phyloP scores from a whole-genome alignment of 495 filamentous ascomycete species.

The Penicillium canariense region DNA sequence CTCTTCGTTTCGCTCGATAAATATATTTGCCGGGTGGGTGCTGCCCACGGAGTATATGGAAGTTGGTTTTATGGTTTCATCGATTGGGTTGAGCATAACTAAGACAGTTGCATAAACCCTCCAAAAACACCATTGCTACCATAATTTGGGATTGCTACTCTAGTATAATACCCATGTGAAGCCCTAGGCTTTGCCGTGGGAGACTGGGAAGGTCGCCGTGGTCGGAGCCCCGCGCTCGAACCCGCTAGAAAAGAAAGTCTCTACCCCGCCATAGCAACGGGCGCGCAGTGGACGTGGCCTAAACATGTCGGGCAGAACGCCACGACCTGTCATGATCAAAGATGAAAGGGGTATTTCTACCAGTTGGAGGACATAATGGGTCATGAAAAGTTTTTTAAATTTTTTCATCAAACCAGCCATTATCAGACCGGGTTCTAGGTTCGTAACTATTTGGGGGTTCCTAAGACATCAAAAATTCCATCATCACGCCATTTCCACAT shows the following conservation, averaged over 20 bases:
- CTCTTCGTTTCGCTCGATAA: no score
- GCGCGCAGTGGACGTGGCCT: background rate
- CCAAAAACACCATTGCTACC: no score
- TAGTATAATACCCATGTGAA: no score
- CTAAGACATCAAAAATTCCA: slow-evolving; percentile 40
- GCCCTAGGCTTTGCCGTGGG: no score
- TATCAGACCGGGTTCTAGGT: slow-evolving; percentile 25
- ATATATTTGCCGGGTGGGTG: no score
- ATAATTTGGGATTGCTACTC: no score
- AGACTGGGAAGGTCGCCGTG: background rate
- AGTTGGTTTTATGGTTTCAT: no score
- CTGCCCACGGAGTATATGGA: no score
- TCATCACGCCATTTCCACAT: slow-evolving; percentile 42
- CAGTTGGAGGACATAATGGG: slow-evolving; percentile 2
- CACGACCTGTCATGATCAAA: background rate
- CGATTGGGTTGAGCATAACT: no score
- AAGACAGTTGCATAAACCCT: no score
- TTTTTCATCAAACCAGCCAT: slow-evolving; percentile 31
- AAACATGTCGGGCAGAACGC: background rate
- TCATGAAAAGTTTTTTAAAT: slow-evolving; percentile 32
- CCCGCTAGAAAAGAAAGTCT: background rate
- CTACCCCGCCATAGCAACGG: background rate
- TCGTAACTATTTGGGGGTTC: slow-evolving; percentile 29
- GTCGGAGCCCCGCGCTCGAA: background rate
- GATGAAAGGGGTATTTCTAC: background rate